Evolutionary conservation across 371 early-diverging fungal species (phyloP).

Genomic region (Mortierella sp.): DNA sequence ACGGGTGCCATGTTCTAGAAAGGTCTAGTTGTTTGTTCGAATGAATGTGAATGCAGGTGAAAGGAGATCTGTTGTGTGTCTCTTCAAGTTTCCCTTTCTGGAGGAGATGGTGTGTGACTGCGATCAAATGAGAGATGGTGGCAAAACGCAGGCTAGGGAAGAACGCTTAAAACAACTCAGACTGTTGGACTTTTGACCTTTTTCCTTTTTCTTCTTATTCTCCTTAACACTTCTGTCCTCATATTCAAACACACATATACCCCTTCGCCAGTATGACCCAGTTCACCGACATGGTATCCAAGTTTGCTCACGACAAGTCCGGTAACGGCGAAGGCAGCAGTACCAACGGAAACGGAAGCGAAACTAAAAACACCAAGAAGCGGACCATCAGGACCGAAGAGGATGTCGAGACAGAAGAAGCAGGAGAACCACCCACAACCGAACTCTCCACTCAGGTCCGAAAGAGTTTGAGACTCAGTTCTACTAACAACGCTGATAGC

Average conservation of each 20-base stretch:
- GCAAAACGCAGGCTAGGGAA: not conserved
- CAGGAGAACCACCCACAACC: not conserved
- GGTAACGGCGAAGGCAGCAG: conserved; percentile 13
- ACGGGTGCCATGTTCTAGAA: conserved; percentile 26
- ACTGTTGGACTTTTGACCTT: not conserved
- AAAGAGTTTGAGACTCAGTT: conserved; percentile 20
- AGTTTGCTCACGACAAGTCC: conserved; percentile 34
- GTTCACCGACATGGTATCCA: conserved; percentile 41
- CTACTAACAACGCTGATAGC: conserved; percentile 13
- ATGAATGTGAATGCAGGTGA: not conserved
- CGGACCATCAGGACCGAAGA: conserved; percentile 15
- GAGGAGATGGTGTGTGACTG: not conserved
- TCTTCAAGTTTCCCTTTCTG: not conserved
- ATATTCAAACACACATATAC: not conserved
- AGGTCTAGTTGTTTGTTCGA: not conserved
- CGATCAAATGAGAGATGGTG: not conserved
- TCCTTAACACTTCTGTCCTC: not conserved
- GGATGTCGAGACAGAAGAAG: not conserved
- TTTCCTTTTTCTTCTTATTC: not conserved
- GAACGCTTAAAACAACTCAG: too few species aligned
- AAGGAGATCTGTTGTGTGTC: not conserved
- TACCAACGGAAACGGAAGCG: not conserved
- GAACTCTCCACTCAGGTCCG: not conserved
- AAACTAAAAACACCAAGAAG: conserved; percentile 24
- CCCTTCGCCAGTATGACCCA: conserved; percentile 19